Evolutionary conservation across 768 basidiomycete genomes (phyloP), one percentile per base, ranked within the genome.

Genomic region (Saitozyma sp.): DNA sequence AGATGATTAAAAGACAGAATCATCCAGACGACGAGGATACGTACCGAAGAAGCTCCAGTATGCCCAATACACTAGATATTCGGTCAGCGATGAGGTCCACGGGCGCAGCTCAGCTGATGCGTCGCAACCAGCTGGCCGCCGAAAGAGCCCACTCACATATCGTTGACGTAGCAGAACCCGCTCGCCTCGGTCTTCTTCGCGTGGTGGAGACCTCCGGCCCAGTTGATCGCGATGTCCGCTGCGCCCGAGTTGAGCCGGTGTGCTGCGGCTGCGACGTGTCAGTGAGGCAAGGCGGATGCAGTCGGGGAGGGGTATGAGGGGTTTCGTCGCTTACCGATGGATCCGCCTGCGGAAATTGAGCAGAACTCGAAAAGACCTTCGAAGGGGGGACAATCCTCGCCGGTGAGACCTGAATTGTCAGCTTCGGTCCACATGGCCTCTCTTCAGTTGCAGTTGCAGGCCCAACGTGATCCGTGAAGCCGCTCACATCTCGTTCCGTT

Each of bases 101-200:
- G 2, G 2, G 29, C 5, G 29, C 29, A 5, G 5, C 29, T 5
- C 29, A 29, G 29, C 29, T 29, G 29, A 29, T 2, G 29, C 29
- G 5, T 29, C 29, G 29, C 29, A 29, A 2, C 29, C 29, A 29
- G 29, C 29, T 29, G 29, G 2, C 29, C 2, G 29, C 29, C 51
- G 7, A 54, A 9, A 9, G 46, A 45, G 7, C 49, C n/a, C 1
- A 66, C 76, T 66, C 58, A 78, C 78, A 76, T 77, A 51, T 79
- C 81, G 79, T 99, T 99, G 81, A 98, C 88, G 83, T 98, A 99
- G 83, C 96, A 99, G 81, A 99, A 99, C 13, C 96, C 96, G 8
- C 90, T 91, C 0, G 95, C 96, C 81, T 97, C 96, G 59, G 90
- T 86, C 79, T 97, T 98, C 82, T 99, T 99, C n/a, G 96, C 96